Base-by-base conservation (phyloP, 139 green algal species). In the Asterochloris erici region DNA sequence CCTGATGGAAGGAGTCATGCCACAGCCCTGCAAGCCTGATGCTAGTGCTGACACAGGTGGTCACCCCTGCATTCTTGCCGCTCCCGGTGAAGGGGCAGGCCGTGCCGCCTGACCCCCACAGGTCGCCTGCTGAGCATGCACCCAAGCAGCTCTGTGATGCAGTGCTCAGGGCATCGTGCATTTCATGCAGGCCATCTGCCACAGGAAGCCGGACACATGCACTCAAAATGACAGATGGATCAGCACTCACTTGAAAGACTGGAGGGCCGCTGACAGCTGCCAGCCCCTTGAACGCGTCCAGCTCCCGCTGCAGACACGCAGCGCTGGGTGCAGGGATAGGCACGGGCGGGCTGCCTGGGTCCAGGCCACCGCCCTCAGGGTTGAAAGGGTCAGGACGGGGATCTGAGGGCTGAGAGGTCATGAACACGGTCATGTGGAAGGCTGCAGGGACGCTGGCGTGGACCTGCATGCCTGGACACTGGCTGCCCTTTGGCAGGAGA, bases 391-490 rank as follows among this genome's bases (percentile, higher is more conserved):
- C 79, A 13, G 85, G 82, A 15, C 70, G 27, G 11, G 79, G 27
- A 75, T 89, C 83, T 78, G 54, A 68, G 4, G 85, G 85, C 83
- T 89, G 85, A 21, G 68, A 82, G 28, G 83, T 82, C 85, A 89
- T 89, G 75, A 86, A 89, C 11, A 91, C 69, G 17, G 88, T 91
- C 62, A 91, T 81, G 68, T 91, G 88, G n/a, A 86, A 87, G 81
- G 85, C 83, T 4, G 71, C 79, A 21, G 78, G 74, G 16, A 76
- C 61, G 77, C 83, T 91, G 47, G 80, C 60, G 74, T 91, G 88
- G 1, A 79, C 47, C 68, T 82, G 74, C 47, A 54, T 63, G 17
- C 79, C 87, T 84, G 87, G 29, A 68, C 14, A 13, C 21, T 82
- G 63, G 10, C 38, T 54, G 38, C 38, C 38, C n/a, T 10, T 54